Percentiles rank a stretch among this genome's conserved stretches.
These are phyloP conservation scores for Amanita exitialis DNA, from an alignment of 768 basidiomycete genomes.

Conservation along the genomic window DNA sequence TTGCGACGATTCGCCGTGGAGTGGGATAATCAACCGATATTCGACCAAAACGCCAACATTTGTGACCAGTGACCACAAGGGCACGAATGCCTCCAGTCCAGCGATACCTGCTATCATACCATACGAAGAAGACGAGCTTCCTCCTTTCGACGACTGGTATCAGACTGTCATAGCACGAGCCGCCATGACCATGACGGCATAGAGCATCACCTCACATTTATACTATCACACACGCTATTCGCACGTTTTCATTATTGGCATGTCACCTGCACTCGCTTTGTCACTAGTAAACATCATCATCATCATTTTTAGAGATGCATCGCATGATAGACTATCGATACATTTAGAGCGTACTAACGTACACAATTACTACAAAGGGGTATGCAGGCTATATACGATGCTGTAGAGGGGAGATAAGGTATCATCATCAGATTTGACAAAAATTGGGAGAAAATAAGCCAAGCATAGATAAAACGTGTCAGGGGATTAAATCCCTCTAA, in stretches of 20 bases:
- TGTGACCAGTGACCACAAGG: slow-evolving; percentile 4
- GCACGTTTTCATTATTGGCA: background rate
- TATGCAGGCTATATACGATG: slow-evolving; percentile 2
- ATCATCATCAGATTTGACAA: background rate
- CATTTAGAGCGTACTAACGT: background rate
- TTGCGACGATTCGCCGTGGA: background rate
- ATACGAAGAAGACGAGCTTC: slow-evolving; percentile 29
- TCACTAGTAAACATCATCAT: background rate
- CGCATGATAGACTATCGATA: slow-evolving; percentile 1
- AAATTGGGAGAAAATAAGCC: background rate
- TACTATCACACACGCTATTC: background rate
- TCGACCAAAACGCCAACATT: background rate
- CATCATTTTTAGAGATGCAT: slow-evolving; percentile 1
- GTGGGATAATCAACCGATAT: background rate
- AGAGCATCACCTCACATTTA: background rate
- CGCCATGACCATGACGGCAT: background rate
- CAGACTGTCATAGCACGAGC: slow-evolving; percentile 15
- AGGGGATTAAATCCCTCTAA: slow-evolving; percentile 17
- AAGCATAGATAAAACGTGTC: background rate
- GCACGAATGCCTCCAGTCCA: slow-evolving; percentile 4
- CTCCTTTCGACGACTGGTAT: slow-evolving; percentile 33
- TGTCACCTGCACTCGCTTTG: slow-evolving; percentile 4
- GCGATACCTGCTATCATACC: slow-evolving; percentile 16
- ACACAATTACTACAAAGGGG: background rate
- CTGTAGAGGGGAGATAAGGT: background rate